Evolutionary conservation across 306 rosid species (phyloP).

Genomic region (Sicyos baderoa): DNA sequence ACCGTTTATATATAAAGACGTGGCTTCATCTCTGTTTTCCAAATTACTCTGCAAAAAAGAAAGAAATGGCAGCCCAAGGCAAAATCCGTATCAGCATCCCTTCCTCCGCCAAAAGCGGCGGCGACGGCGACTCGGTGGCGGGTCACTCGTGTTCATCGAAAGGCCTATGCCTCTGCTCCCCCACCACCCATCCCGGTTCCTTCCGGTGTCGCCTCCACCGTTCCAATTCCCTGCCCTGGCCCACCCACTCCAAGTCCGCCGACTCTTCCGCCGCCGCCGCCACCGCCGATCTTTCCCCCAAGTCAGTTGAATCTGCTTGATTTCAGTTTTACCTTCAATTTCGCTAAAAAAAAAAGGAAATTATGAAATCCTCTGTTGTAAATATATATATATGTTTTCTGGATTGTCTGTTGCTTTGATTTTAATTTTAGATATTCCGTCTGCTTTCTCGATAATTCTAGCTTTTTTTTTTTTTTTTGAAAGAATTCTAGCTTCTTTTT

Average conservation of each 20-base stretch:
- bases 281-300: conserved; percentile 6
- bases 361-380: neutral
- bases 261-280: neutral
- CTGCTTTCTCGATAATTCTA: neutral
- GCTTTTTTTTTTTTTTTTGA: neutral
- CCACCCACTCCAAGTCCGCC: conserved; percentile 1
- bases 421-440: neutral
- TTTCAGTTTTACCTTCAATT: neutral
- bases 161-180: conserved; percentile 2
- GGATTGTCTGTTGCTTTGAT: conserved; percentile 4
- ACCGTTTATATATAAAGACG: neutral
- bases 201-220: conserved; percentile 16
- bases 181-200: conserved; percentile 16
- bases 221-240: conserved; percentile 1
- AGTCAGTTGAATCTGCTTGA: conserved; percentile 14
- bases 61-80: no score
- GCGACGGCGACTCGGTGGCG: neutral
- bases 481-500: no score
- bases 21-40: neutral
- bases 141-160: no score
- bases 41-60: no score
- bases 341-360: neutral
- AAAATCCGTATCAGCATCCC: no score
- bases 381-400: neutral
- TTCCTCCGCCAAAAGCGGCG: conserved; percentile 6